Evolutionary conservation across 768 basidiomycete genomes (phyloP).

Genomic region (Tulasnella sp.): DNA sequence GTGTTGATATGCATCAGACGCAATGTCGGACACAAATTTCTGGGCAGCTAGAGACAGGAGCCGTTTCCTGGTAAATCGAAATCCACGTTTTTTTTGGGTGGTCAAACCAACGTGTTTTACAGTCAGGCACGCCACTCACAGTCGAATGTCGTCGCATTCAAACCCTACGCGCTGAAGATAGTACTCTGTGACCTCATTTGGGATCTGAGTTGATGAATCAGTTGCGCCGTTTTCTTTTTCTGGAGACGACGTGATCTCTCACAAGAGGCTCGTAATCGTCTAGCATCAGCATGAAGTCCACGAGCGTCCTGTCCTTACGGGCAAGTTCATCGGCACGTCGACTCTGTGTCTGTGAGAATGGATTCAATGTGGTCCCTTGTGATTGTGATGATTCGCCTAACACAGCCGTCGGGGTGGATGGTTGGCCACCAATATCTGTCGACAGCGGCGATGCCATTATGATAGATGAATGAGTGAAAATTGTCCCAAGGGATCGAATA

Average conservation of each 20-base stretch:
- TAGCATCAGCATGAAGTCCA: constrained; percentile 90
- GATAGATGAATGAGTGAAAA: too few relatives aligned
- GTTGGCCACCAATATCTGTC: not conserved
- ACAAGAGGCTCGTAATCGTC: constrained; percentile 96
- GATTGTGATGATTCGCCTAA: too few relatives aligned
- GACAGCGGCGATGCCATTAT: not conserved
- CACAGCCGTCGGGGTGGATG: not conserved
- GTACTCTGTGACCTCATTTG: constrained; percentile 95
- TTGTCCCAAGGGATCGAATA: too few relatives aligned
- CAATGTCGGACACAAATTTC: constrained; percentile 95
- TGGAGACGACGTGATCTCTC: constrained; percentile 24
- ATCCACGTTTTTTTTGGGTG: not conserved
- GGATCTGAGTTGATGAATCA: constrained; percentile 49
- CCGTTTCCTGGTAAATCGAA: constrained; percentile 55
- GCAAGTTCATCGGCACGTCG: constrained; percentile 30
- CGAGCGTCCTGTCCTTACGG: constrained; percentile 78
- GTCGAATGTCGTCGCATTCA: constrained; percentile 84
- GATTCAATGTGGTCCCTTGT: too few relatives aligned
- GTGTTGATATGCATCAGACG: constrained; percentile 94
- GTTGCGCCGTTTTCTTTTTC: not conserved
- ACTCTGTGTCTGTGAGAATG: not conserved
- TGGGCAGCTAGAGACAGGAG: constrained; percentile 92
- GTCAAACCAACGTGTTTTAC: not conserved
- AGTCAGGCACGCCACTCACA: constrained; percentile 37
- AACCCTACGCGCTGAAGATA: constrained; percentile 94